Base-by-base conservation (phyloP, 2,329 filamentous ascomycete genomes). In the Chaetomium globosum region DNA sequence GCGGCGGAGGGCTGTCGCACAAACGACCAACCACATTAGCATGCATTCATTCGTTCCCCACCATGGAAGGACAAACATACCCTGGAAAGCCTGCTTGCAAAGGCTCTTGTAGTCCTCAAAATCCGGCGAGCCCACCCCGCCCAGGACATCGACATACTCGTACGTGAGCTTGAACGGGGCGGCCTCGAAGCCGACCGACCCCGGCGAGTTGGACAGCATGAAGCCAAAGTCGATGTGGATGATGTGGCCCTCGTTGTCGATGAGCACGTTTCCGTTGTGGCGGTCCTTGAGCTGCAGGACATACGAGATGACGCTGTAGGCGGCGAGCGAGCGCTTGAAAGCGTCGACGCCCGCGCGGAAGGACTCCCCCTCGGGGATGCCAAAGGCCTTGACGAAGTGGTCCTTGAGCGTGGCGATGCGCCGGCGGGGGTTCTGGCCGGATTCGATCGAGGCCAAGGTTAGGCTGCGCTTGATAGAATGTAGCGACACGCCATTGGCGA, bases 161-260 rank as follows among this genome's bases (percentile, higher is more conserved):
- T 93, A 87, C 1, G 91, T 78, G 30, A 95, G 81, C 79, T 95
- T 95, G 78, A 95, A 95, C 0, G 91, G 91, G 4, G 91, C 91
- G 16, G 91, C 91, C 78, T 95, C 91, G 72, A 95, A 95, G 2
- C 90, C 91, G 74, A 95, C 91, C 9, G 88, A 90, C 0, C 91
- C 91, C 0, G 91, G 91, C 1, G 90, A 93, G 76, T 95, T 95
- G 55, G 90, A 93, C 39, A 95, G 81, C 90, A 95, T 94, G 75
- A 95, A 95, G 63, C 91, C 91, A 76, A 95, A 95, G 77, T 95
- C 91, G 67, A 95, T 95, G 74, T 95, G 91, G 67, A 95, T 88
- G 64, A 94, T 93, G 74, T 95, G 91, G 10, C 91, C 91, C 75
- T 92, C 89, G 72, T 90, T 92, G 76, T 94, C 91, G 72, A 95